Evolutionary conservation across 2,329 filamentous ascomycete genomes (phyloP), one percentile per base, ranked within the genome.

Genomic region (Ascochyta fabae): DNA sequence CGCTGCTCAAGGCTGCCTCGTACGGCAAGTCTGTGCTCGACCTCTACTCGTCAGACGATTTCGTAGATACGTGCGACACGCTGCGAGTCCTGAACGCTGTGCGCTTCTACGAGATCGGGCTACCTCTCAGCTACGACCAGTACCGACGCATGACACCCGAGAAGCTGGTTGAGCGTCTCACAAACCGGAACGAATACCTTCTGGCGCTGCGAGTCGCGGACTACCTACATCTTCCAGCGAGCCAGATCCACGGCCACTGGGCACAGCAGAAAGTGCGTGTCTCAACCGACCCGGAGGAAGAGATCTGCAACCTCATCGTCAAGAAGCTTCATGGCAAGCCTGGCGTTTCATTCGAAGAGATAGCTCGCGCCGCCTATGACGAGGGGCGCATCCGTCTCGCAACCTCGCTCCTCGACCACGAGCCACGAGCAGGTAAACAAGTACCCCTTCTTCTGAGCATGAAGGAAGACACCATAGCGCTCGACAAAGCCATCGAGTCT

Each of bases 1-100:
- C 96, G 66, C 82, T 99, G 1, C 82, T 99, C n/a, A 96, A 96
- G 73, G 95, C 95, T 6, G 95, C 95, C 0, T 98, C 94, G 0
- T 98, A 97, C 73, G 95, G 95, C 58, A 99, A 99, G 75, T 98
- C 95, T 0, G 95, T 98, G 0, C 83, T 99, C 3, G 95, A 98
- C 68, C 87, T 98, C 12, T 99, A 98, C 78, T 97, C 95, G 75
- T 97, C 93, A 70, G 95, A 99, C 70, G 94, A 99, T 62, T 99
- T 98, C 76, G 95, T 99, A 49, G 94, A 98, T 60, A 98, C 97
- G 88, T 96, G 92, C 65, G 94, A 99, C 75, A 95, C 89, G 0
- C 79, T 99, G 15, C 88, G 95, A 15, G 93, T 99, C 0, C 82
- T 99, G 43, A 98, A 97, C 67, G 94, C 94, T 6, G 90, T 94